Evolutionary conservation across 305 asterid species (phyloP).

Genomic region (Rubia peregrina): DNA sequence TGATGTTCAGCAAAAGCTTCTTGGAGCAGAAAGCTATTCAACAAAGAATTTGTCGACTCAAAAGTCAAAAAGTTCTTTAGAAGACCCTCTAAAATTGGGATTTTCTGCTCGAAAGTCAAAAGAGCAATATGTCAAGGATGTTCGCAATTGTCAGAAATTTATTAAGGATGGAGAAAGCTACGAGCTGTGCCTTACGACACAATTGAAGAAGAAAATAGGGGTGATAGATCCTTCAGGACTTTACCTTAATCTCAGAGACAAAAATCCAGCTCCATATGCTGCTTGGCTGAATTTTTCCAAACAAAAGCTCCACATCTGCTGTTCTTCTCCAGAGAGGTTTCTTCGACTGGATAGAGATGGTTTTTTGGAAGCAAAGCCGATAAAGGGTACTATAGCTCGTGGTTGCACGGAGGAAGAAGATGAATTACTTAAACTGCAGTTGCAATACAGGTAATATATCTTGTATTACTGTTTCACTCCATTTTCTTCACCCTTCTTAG

Average conservation of each 20-base stretch:
- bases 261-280: constrained; percentile 91
- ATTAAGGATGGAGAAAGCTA: constrained; percentile 90
- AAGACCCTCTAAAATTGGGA: constrained; percentile 26
- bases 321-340: constrained; percentile 98
- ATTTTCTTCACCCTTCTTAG: background rate
- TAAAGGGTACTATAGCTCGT: constrained; percentile 93
- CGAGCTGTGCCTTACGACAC: constrained; percentile 85
- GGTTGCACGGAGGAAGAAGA: constrained; percentile 66
- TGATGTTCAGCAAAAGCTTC: constrained; percentile 53
- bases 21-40: constrained; percentile 29
- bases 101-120: constrained; percentile 66
- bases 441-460: constrained; percentile 61
- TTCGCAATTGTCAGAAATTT: constrained; percentile 62
- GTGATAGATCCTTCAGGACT: constrained; percentile 52
- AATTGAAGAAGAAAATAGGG: constrained; percentile 55
- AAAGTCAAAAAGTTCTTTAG: constrained; percentile 20
- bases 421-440: constrained; percentile 54
- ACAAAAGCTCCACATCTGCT: constrained; percentile 60
- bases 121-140: constrained; percentile 64
- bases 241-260: constrained; percentile 67
- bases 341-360: constrained; percentile 70
- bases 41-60: constrained; percentile 19
- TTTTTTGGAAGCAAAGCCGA: constrained; percentile 88
- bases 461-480: background rate
- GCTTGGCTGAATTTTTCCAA: constrained; percentile 89